Conservation (phyloP, 257 asterid species). For the Dorcoceras hygrometricum region DNA sequence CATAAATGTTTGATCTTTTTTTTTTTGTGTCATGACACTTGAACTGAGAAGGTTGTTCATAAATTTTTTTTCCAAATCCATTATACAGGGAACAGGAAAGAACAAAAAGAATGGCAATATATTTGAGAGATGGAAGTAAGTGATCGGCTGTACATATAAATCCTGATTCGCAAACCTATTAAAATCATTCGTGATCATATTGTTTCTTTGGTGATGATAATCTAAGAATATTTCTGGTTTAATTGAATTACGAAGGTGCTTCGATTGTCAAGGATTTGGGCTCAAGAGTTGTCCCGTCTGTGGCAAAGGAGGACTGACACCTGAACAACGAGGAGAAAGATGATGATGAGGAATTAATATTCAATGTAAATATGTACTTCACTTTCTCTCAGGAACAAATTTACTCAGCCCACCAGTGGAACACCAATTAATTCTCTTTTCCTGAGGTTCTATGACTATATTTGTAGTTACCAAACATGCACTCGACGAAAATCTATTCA, state of each 20-base stretch:
- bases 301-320: conserved; percentile 81
- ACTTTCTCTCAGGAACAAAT: no score
- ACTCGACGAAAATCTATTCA: no score
- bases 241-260: conserved; percentile 50
- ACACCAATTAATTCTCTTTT: no score
- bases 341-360: conserved; percentile 10
- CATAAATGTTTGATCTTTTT: not conserved
- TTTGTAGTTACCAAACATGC: no score
- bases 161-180: not conserved
- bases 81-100: conserved; percentile 78
- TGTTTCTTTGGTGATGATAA: no score
- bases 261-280: conserved; percentile 90
- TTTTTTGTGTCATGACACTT: not conserved
- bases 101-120: conserved; percentile 90
- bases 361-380: no score
- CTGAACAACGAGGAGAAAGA: conserved; percentile 92
- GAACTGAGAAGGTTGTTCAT: not conserved
- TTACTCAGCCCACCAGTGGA: no score
- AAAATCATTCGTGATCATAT: no score
- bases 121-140: conserved; percentile 90
- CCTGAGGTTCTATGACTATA: no score
- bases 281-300: conserved; percentile 76
- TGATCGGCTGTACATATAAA: not conserved
- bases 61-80: not conserved
- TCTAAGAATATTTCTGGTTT: not conserved